Conservation (phyloP, 208 protist species). For the Jaenimonas drosophilae region DNA sequence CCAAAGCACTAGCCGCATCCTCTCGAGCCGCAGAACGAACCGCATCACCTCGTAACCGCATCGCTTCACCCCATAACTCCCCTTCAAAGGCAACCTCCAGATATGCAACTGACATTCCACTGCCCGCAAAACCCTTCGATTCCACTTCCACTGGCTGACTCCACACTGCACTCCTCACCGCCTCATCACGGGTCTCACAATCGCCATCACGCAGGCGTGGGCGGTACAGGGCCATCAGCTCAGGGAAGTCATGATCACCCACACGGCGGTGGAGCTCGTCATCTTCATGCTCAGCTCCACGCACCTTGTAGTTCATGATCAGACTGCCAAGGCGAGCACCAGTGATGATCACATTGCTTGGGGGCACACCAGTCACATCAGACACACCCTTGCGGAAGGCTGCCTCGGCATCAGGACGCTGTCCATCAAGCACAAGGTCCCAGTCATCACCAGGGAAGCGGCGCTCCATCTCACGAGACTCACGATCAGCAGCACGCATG, state of each 20-base stretch:
- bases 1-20: too few relatives aligned
- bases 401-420: neutral
- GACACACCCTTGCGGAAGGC: slow-evolving; percentile 23
- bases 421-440: slow-evolving; percentile 23
- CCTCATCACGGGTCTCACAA: too few relatives aligned
- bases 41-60: too few relatives aligned
- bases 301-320: slow-evolving; percentile 10
- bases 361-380: slow-evolving; percentile 7
- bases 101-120: too few relatives aligned
- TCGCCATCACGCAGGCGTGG: too few relatives aligned
- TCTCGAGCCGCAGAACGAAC: too few relatives aligned
- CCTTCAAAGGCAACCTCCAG: too few relatives aligned
- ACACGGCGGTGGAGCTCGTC: slow-evolving; percentile 8
- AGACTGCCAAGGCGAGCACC: slow-evolving; percentile 2
- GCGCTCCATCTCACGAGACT: slow-evolving; percentile 3
- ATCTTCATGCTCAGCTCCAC: slow-evolving; percentile 2
- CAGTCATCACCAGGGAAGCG: slow-evolving; percentile 44
- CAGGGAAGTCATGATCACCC: slow-evolving; percentile 11
- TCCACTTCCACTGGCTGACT: too few relatives aligned
- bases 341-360: slow-evolving; percentile 11
- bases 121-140: too few relatives aligned
- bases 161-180: too few relatives aligned
- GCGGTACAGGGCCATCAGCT: slow-evolving; percentile 18
- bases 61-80: too few relatives aligned
- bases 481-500: too few relatives aligned